These are phyloP conservation scores for Asparagopsis taxiformis DNA, from an alignment of 31 red algal genomes.

Conservation along the genomic window DNA sequence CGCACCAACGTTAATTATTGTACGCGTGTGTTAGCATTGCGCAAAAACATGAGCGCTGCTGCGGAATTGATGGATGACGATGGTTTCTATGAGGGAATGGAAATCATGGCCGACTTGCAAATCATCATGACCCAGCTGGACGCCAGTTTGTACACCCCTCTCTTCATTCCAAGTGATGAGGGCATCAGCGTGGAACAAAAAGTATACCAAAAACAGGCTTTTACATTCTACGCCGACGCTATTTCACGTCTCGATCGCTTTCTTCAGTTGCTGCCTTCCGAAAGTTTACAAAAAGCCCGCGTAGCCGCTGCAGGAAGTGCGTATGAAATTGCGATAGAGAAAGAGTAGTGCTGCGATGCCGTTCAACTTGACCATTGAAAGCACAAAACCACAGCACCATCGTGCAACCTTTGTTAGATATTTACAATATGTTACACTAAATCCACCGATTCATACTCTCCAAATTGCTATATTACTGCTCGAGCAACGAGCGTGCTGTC, in stretches of 20 bases:
- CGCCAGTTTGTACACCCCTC: conserved; percentile 86
- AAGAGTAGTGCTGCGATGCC: conserved; percentile 1
- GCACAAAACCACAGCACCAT: not conserved
- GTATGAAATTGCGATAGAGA: conserved; percentile 51
- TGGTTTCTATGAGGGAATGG: conserved; percentile 65
- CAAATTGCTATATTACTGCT: not conserved
- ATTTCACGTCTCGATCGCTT: conserved; percentile 37
- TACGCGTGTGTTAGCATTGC: conserved; percentile 80
- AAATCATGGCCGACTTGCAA: conserved; percentile 56
- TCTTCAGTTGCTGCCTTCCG: conserved; percentile 38
- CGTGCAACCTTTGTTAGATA: no score
- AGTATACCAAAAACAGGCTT: conserved; percentile 71
- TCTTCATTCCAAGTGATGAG: conserved; percentile 87
- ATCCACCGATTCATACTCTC: not conserved
- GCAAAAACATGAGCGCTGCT: conserved; percentile 57
- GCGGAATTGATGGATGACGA: conserved; percentile 56
- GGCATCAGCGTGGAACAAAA: conserved; percentile 60
- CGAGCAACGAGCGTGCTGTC: not conserved
- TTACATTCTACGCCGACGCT: conserved; percentile 28
- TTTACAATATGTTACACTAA: no score
- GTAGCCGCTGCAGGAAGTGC: conserved; percentile 10
- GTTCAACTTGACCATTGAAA: not conserved
- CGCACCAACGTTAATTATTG: conserved; percentile 97
- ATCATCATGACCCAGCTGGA: conserved; percentile 91
- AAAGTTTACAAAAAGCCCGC: conserved; percentile 23